Base-by-base conservation (phyloP, 306 rosid species). In the Myrica gale region DNA sequence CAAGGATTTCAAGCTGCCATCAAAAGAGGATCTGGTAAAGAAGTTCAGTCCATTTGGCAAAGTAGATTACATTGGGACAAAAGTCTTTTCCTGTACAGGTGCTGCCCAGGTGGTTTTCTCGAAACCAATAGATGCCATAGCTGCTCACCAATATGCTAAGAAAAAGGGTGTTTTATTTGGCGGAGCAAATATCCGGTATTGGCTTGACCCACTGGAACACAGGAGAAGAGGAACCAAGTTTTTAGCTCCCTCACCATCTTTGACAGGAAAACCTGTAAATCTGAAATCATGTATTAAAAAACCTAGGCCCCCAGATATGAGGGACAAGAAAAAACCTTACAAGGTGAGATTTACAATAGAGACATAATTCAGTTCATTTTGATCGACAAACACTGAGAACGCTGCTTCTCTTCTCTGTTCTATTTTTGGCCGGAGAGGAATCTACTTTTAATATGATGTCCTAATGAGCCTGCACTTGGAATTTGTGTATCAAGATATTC, bases 1-100 rank as follows among this genome's bases (percentile, higher is more conserved):
- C 13, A 83, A 63, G 74, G 60, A 73, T 73, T 76, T 76, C 70
- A 56, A 83, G 53, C 62, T 81, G 55, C 89, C 89, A 26, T 73
- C 87, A 0, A 83, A 83, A 55, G 53, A 12, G 54, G 57, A 73
- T 62, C 55, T 86, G 46, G 62, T 83, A 69, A 65, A 83, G 75
- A 83, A 73, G 66, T 86, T 86, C 41, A 78, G 82, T 50, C 78
- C 53, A 50, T 83, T 86, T 81, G 89, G 89, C 50, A 42, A 73
- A 37, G 26, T 86, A 45, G 84, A 86, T 81, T 76, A 68, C 70
- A 45, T 42, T 39, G 73, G 19, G 50, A 81, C 89, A 20, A 78
- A 70, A 57, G 61, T 81, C 62, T 76, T 12, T 61, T 32, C 12
- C 21, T 44, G 41, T 26, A 1, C 55, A 6, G 80, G 82, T 46